These are phyloP conservation scores for Hemisphaericaspora nanyangensis DNA, from an alignment of 805 yeast genomes.

Conservation along the genomic window DNA sequence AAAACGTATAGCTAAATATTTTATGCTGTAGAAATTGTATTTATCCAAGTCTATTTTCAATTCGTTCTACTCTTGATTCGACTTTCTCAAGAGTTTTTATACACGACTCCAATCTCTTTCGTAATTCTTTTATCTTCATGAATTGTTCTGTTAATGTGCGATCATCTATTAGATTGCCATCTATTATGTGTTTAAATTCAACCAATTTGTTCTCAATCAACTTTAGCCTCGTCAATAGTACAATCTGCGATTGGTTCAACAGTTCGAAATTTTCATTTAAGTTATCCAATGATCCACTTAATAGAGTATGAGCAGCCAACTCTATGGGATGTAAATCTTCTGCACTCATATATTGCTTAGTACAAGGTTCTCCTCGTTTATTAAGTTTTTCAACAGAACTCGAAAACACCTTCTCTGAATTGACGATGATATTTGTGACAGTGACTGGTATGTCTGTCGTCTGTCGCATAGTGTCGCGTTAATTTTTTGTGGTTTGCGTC, in stretches of 20 bases:
- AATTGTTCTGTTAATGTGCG: slow-evolving; percentile 17
- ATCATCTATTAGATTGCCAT: slow-evolving; percentile 13
- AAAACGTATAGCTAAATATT: slow-evolving; percentile 1
- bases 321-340: slow-evolving; percentile 55
- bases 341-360: background rate
- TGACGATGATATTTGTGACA: too few relatives aligned
- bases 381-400: too few relatives aligned
- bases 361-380: too few relatives aligned
- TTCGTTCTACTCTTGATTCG: slow-evolving; percentile 30
- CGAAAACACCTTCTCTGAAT: too few relatives aligned
- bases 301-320: slow-evolving; percentile 51
- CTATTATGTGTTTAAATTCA: slow-evolving; percentile 19
- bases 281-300: slow-evolving; percentile 52
- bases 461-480: too few relatives aligned
- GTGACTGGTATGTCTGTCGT: too few relatives aligned
- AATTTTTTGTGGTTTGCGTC: too few relatives aligned
- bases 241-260: slow-evolving; percentile 54
- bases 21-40: too few relatives aligned
- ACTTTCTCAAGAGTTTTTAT: slow-evolving; percentile 30
- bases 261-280: slow-evolving; percentile 48
- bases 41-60: slow-evolving; percentile 12
- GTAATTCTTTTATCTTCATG: slow-evolving; percentile 24
- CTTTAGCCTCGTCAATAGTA: slow-evolving; percentile 46
- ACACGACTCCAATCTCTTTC: slow-evolving; percentile 25
- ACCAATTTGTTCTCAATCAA: slow-evolving; percentile 35